Percentiles rank a stretch among this genome's conserved stretches.
Conservation (phyloP, 208 protist species). For the Eutreptiella sp. region DNA sequence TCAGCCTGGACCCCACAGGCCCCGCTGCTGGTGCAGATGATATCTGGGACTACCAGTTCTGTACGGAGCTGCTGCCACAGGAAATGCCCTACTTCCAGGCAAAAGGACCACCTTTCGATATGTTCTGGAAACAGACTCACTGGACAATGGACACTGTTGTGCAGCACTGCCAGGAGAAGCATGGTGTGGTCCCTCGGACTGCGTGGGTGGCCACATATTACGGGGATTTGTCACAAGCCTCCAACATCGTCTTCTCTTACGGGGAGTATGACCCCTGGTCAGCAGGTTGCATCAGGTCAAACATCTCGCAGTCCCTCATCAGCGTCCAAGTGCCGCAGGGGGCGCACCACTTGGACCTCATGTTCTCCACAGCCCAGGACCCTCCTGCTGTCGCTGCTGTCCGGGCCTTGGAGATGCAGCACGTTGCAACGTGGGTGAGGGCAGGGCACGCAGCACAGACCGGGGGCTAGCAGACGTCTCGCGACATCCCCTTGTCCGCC, state of each 20-base stretch:
- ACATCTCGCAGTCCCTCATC: slow-evolving; percentile 33
- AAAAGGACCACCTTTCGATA: slow-evolving; percentile 42
- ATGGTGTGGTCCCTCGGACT: slow-evolving; percentile 25
- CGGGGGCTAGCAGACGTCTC: too few relatives aligned
- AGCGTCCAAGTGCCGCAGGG: slow-evolving; percentile 37
- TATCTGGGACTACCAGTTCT: slow-evolving; percentile 57
- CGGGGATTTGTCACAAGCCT: slow-evolving; percentile 21
- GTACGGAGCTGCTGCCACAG: slow-evolving; percentile 53
- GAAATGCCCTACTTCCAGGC: slow-evolving; percentile 36
- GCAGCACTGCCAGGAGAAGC: slow-evolving; percentile 30
- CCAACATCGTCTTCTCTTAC: slow-evolving; percentile 74
- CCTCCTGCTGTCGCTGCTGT: slow-evolving; percentile 41
- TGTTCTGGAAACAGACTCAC: slow-evolving; percentile 28
- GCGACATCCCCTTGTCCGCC: too few relatives aligned
- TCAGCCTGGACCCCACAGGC: slow-evolving; percentile 16
- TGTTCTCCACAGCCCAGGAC: slow-evolving; percentile 50
- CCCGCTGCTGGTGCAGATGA: slow-evolving; percentile 8
- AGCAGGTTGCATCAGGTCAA: slow-evolving; percentile 34
- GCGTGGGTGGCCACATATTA: slow-evolving; percentile 27
- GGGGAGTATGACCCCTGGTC: slow-evolving; percentile 67
- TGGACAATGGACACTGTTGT: background rate
- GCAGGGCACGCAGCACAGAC: background rate
- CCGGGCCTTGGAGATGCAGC: slow-evolving; percentile 28
- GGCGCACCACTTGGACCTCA: slow-evolving; percentile 68
- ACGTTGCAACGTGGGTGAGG: slow-evolving; percentile 41